A percentile compares a stretch with the other conserved stretches of the same genome.
Evolutionary conservation across 306 rosid genomes (phyloP).

Genomic region (Vachellia pachyceras): DNA sequence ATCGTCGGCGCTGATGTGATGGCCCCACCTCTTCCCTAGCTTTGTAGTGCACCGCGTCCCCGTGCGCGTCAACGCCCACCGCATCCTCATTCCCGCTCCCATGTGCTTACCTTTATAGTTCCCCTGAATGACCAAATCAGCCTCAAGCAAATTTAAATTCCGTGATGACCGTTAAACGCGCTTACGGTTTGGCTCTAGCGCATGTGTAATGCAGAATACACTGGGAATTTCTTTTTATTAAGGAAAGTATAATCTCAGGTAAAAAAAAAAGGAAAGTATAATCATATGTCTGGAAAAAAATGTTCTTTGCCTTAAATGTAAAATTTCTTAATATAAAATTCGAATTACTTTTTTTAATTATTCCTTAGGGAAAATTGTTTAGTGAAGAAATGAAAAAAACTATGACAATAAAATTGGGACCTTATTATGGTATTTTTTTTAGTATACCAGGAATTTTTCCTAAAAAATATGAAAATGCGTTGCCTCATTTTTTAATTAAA

Average conservation of each 20-base stretch:
- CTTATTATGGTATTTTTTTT: not conserved
- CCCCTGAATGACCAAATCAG: not conserved
- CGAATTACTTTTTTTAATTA: not conserved
- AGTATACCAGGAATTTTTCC: too few relatives aligned
- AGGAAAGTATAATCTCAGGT: too few relatives aligned
- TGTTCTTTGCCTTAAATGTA: not conserved
- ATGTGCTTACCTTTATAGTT: not conserved
- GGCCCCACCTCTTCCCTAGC: constrained; percentile 28
- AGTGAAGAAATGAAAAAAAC: not conserved
- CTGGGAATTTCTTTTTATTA: not conserved
- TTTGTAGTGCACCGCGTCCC: constrained; percentile 56
- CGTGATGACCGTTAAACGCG: constrained; percentile 27
- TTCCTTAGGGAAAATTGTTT: not conserved
- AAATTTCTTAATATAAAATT: not conserved
- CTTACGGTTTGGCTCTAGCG: not conserved
- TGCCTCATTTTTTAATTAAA: too few relatives aligned
- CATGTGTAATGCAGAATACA: not conserved
- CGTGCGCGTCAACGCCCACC: constrained; percentile 35
- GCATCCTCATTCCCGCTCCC: not conserved
- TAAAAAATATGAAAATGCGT: too few relatives aligned
- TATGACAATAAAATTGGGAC: not conserved
- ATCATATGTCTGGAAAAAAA: not conserved
- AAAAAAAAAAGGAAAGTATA: too few relatives aligned
- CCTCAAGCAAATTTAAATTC: not conserved
- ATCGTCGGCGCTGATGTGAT: constrained; percentile 43